Evolutionary conservation across 352 stramenopile genomes (phyloP).

Genomic region (Phytophthora boehmeriae): DNA sequence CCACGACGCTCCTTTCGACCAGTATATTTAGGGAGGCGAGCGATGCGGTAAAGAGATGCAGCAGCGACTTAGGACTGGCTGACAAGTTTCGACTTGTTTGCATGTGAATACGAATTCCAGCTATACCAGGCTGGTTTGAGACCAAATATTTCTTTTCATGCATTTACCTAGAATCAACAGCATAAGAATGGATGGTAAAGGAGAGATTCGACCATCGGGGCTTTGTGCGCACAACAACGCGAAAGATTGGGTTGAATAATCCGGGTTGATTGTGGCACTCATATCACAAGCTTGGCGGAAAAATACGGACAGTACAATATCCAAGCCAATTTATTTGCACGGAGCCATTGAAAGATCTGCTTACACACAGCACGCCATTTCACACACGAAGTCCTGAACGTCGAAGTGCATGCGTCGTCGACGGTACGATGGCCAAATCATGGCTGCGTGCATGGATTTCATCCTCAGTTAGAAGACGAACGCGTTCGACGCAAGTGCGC

Average conservation of each 20-base stretch:
- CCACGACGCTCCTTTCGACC: constrained; percentile 56
- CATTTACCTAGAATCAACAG: background rate
- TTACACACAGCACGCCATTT: constrained; percentile 1
- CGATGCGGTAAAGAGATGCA: constrained; percentile 16
- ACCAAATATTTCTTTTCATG: constrained; percentile 1
- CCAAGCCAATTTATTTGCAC: constrained; percentile 9
- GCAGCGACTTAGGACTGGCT: constrained; percentile 22
- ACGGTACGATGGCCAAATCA: constrained; percentile 5
- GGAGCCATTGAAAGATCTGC: constrained; percentile 5
- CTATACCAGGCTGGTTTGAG: constrained; percentile 10
- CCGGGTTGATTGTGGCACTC: constrained; percentile 7
- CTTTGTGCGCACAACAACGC: constrained; percentile 3
- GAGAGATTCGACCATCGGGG: background rate
- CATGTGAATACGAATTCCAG: constrained; percentile 36
- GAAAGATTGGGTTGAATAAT: constrained; percentile 1
- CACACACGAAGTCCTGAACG: background rate
- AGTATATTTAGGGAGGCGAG: constrained; percentile 61
- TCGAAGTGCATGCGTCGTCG: background rate
- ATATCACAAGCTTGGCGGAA: constrained; percentile 3
- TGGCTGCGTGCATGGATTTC: background rate
- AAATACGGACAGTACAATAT: constrained; percentile 6
- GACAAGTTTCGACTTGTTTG: constrained; percentile 31
- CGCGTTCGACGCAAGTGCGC: background rate
- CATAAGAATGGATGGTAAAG: background rate
- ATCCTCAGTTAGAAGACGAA: background rate